Percentiles rank a stretch among this genome's conserved stretches.
These are phyloP conservation scores for Aureobasidium uvarum DNA, from an alignment of 2,329 filamentous ascomycete species.

Conservation along the genomic window DNA sequence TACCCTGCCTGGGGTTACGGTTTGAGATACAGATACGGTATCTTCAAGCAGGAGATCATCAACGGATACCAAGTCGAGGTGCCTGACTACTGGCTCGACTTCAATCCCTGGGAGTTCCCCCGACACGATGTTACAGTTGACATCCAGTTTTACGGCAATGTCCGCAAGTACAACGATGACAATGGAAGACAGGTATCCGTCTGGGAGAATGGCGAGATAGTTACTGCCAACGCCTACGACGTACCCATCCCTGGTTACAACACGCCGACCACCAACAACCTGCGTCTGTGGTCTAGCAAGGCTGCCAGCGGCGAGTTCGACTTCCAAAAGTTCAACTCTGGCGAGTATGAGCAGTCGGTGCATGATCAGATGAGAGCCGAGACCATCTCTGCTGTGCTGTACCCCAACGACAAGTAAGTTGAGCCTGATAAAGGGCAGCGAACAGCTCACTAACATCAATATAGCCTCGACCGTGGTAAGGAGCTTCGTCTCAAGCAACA, in stretches of 20 bases:
- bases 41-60: conserved; percentile 99
- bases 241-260: conserved; percentile 82
- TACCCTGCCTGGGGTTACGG: conserved; percentile 98
- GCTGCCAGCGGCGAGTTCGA: conserved; percentile 96
- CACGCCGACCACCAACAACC: conserved; percentile 90
- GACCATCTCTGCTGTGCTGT: conserved; percentile 95
- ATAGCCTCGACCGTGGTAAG: conserved; percentile 94
- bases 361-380: conserved; percentile 98
- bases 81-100: conserved; percentile 98
- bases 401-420: conserved; percentile 64
- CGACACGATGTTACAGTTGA: conserved; percentile 93
- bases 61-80: conserved; percentile 98
- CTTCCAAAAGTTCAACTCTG: conserved; percentile 99
- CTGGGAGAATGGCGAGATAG: conserved; percentile 93
- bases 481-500: conserved; percentile 98
- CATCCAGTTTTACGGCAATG: conserved; percentile 92
- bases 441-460: conserved; percentile 39
- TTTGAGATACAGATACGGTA: conserved; percentile 85
- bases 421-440: too few relatives aligned
- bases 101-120: conserved; percentile 99
- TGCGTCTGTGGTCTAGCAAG: conserved; percentile 96
- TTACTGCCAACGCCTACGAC: conserved; percentile 90
- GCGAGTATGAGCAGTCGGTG: conserved; percentile 96
- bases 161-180: conserved; percentile 70
- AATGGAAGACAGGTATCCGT: conserved; percentile 70